phyloP scores from a whole-genome alignment of 306 rosid species.

The Cicer arietinum region DNA sequence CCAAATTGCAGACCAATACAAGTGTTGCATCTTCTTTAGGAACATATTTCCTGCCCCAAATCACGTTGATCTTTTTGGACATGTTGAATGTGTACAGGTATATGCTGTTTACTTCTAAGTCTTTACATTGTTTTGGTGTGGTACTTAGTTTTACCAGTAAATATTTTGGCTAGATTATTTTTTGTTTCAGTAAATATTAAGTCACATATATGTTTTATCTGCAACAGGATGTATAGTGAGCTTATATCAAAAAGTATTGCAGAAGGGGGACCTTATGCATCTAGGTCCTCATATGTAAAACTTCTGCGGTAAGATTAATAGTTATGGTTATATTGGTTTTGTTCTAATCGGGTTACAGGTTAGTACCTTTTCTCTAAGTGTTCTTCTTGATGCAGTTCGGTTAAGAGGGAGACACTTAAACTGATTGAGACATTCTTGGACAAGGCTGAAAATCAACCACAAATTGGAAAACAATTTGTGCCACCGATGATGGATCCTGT shows the following conservation, averaged over 20 bases:
- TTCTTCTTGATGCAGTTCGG: slow-evolving; percentile 71
- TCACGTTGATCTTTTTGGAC: slow-evolving; percentile 88
- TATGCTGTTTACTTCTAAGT: slow-evolving; percentile 9
- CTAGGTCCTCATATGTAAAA: slow-evolving; percentile 89
- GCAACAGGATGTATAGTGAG: slow-evolving; percentile 96
- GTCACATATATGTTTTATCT: neutral
- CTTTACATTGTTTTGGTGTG: neutral
- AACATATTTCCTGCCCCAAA: slow-evolving; percentile 88
- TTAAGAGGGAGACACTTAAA: slow-evolving; percentile 94
- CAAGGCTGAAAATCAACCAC: slow-evolving; percentile 96
- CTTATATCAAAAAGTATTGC: slow-evolving; percentile 90
- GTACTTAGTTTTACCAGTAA: neutral
- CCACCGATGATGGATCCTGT: slow-evolving; percentile 98
- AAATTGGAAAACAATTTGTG: slow-evolving; percentile 93
- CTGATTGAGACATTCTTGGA: slow-evolving; percentile 92
- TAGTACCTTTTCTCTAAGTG: slow-evolving; percentile 9
- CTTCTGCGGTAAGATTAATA: slow-evolving; percentile 67
- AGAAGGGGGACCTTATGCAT: slow-evolving; percentile 87
- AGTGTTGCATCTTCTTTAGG: slow-evolving; percentile 91
- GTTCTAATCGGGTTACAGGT: neutral
- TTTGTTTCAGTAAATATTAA: slow-evolving; percentile 12
- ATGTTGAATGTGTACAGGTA: slow-evolving; percentile 99
- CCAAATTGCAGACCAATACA: slow-evolving; percentile 80
- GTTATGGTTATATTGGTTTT: slow-evolving; percentile 22
- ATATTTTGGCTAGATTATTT: neutral